Evolutionary conservation across 129 eudicot genomes (phyloP).

Genomic region (Cynara cardunculus): DNA sequence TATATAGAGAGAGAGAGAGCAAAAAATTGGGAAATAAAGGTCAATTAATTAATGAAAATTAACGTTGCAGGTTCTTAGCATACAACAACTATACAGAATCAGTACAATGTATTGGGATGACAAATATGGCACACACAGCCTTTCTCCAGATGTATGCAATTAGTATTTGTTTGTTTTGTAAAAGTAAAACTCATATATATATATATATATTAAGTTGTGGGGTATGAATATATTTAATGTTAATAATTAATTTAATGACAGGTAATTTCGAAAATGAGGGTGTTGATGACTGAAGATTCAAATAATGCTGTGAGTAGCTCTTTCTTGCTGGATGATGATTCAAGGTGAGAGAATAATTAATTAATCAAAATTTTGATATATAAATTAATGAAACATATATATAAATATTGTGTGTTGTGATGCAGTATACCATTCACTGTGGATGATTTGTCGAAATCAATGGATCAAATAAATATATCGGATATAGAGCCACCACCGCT

Average conservation of each 20-base stretch:
- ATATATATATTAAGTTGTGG: neutral
- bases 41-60: neutral
- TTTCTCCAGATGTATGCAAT: constrained; percentile 58
- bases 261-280: constrained; percentile 80
- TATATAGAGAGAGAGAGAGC: neutral
- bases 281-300: constrained; percentile 90
- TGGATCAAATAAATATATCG: constrained; percentile 64
- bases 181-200: neutral
- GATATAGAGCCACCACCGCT: constrained; percentile 97
- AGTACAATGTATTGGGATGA: constrained; percentile 99
- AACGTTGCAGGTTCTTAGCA: constrained; percentile 64
- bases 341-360: constrained; percentile 50
- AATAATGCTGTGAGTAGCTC: constrained; percentile 89
- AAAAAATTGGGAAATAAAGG: neutral
- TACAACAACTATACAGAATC: constrained; percentile 88
- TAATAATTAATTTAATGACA: constrained; percentile 16
- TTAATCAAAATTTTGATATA: neutral
- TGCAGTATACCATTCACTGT: constrained; percentile 96
- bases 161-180: neutral
- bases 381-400: neutral
- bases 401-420: neutral
- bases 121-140: constrained; percentile 87
- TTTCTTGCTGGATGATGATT: constrained; percentile 92
- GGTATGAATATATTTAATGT: neutral
- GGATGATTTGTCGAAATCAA: constrained; percentile 86